Percentiles rank a stretch among this genome's conserved stretches.
Conservation (phyloP, 2,329 filamentous ascomycete species). For the Colletotrichum cuscutae region DNA sequence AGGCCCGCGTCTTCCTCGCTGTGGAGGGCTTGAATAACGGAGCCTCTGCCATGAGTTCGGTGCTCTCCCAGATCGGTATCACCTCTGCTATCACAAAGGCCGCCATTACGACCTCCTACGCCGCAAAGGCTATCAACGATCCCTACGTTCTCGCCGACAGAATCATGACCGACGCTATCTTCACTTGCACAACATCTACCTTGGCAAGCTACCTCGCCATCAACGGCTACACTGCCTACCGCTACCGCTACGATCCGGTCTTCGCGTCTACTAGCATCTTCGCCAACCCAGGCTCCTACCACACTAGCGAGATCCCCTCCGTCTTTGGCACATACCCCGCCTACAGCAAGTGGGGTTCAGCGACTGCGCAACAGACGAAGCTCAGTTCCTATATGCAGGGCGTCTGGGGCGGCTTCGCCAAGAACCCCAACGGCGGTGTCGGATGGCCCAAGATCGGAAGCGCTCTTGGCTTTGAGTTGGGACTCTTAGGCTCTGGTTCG, state of each 20-base stretch:
- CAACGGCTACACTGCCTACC: constrained; percentile 19
- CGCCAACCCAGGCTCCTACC: constrained; percentile 27
- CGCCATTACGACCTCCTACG: neutral
- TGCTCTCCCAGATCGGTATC: constrained; percentile 4
- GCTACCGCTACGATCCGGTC: constrained; percentile 26
- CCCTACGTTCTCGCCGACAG: neutral
- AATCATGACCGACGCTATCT: constrained; percentile 28
- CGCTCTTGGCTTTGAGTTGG: constrained; percentile 12
- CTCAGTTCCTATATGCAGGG: constrained; percentile 27
- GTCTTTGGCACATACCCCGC: constrained; percentile 27
- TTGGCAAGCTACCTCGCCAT: constrained; percentile 10
- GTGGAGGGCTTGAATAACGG: neutral
- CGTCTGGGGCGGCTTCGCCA: constrained; percentile 25
- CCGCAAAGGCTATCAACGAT: neutral
- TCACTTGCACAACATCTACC: constrained; percentile 20
- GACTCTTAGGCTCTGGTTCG: neutral
- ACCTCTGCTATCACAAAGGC: neutral
- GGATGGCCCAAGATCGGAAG: constrained; percentile 28
- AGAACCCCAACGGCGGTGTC: constrained; percentile 5
- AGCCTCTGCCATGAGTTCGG: neutral
- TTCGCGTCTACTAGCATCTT: constrained; percentile 28
- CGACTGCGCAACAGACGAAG: constrained; percentile 10
- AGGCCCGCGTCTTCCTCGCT: constrained; percentile 22
- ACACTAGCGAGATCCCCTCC: constrained; percentile 31
- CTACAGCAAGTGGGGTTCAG: constrained; percentile 15